Conservation (phyloP, 371 early-diverging fungal species). For the Mucor saturninus region DNA sequence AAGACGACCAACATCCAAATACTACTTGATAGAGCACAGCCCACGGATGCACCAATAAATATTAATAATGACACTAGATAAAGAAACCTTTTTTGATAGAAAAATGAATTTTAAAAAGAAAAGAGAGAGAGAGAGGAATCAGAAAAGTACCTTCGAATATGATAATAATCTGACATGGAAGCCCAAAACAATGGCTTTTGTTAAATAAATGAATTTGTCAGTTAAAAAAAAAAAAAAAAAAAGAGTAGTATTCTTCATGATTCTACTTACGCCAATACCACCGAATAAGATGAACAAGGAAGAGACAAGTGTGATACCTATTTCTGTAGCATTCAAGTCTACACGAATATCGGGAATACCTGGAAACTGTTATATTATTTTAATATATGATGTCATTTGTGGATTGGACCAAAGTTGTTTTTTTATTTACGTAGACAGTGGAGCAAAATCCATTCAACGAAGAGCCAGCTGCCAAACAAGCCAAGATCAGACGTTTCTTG, state of each 20-base stretch:
- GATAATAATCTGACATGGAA: constrained; percentile 64
- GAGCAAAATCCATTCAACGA: constrained; percentile 46
- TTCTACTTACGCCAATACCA: constrained; percentile 44
- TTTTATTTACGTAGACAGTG: constrained; percentile 38
- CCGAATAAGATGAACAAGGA: constrained; percentile 60
- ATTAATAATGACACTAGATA: constrained; percentile 55
- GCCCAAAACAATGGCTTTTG: constrained; percentile 63
- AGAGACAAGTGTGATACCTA: constrained; percentile 55
- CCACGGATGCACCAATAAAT: constrained; percentile 65
- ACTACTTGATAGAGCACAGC: constrained; percentile 60
- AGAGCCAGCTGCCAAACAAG: constrained; percentile 38
- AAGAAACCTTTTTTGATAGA: constrained; percentile 5
- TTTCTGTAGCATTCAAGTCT: constrained; percentile 51
- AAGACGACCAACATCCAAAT: constrained; percentile 63
- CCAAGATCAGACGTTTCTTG: constrained; percentile 37
- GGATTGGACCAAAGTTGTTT: not conserved
- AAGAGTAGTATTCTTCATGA: no score
- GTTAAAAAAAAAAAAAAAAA: not conserved
- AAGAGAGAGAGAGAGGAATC: constrained; percentile 6
- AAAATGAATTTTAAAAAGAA: not conserved
- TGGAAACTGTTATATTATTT: constrained; percentile 17
- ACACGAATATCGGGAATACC: constrained; percentile 53
- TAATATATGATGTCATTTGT: no score
- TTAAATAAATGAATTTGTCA: not conserved
- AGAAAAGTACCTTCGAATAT: constrained; percentile 50